Evolutionary conservation across 129 eudicot species (phyloP), one percentile per base, ranked within the genome.

Genomic region (Glebionis coronaria): DNA sequence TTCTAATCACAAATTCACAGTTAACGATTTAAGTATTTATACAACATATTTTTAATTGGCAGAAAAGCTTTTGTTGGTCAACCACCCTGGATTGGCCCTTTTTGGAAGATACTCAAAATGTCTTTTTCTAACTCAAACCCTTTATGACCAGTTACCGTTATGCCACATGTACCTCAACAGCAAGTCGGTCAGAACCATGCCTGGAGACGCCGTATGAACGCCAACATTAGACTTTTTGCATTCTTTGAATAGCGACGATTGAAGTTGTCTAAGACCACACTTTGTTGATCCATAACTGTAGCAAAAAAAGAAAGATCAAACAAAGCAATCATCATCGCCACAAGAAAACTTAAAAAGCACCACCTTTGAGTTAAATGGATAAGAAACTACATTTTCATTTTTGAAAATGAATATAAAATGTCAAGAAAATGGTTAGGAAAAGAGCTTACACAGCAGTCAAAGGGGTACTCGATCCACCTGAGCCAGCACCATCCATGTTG

Each of bases 221-320:
- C 95, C 95, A 7, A 84, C 85, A 62, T 85, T 87, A 8, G 82
- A 80, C 44, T 65, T 63, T 65, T 62, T 84, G 68, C 89, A 61
- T 68, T 92, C 98, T 81, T 86, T 92, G 42, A 88, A 68, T 71
- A 92, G 82, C 0, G 98, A 92, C 11, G 98, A 74, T 35, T 92
- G 98, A 65, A 88, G 95, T 82, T 92, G 96, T 85, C 98, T 74
- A 45, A 92, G 95, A 54, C 98, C 98, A 77, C 98, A 92, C 74
- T 88, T 92, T 61, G 96, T 88, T 25, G 98, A 92, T n/a, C 96
- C 96, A 23, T 93, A 93, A 2, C 98, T 93, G 58, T 67, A 63
- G 25, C 19, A 44, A 14, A 11, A 53, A 45, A 35, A 65, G 42
- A 55, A 56, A 18, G 5, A 12, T 18, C 9, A 67, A 69, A 54